Evolutionary conservation across 2,329 filamentous ascomycete genomes (phyloP).

Genomic region (Achaetomium macrosporum): DNA sequence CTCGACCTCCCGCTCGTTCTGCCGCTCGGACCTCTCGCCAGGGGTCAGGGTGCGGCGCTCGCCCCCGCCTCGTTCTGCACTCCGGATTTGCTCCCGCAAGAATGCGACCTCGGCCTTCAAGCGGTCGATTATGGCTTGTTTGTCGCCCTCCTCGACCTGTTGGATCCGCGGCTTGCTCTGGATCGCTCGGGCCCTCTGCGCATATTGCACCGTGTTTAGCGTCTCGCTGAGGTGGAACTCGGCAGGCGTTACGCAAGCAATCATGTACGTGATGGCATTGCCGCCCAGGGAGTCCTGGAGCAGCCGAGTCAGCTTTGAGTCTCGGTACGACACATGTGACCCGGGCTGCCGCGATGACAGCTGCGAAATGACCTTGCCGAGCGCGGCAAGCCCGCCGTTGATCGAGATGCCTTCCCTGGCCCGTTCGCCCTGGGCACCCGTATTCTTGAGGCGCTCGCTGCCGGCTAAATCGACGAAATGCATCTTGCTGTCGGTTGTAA

Average conservation of each 20-base stretch:
- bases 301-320: conserved; percentile 92
- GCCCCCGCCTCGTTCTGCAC: conserved; percentile 60
- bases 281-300: conserved; percentile 95
- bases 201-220: conserved; percentile 94
- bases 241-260: conserved; percentile 93
- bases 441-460: conserved; percentile 95
- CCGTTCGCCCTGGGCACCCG: conserved; percentile 86
- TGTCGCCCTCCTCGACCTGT: conserved; percentile 87
- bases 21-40: conserved; percentile 70
- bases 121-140: conserved; percentile 87
- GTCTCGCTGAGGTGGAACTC: conserved; percentile 98
- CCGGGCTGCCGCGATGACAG: conserved; percentile 83
- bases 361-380: conserved; percentile 98
- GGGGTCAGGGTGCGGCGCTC: conserved; percentile 49
- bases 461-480: conserved; percentile 98
- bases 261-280: conserved; percentile 98
- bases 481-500: conserved; percentile 95
- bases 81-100: conserved; percentile 86
- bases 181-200: conserved; percentile 89
- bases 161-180: conserved; percentile 97
- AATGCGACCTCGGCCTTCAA: conserved; percentile 92
- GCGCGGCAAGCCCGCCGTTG: conserved; percentile 87
- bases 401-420: conserved; percentile 97
- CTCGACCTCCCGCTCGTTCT: conserved; percentile 79
- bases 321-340: conserved; percentile 92